Conservation (phyloP, 2,329 filamentous ascomycete genomes). For the Cytospora chrysosperma region DNA sequence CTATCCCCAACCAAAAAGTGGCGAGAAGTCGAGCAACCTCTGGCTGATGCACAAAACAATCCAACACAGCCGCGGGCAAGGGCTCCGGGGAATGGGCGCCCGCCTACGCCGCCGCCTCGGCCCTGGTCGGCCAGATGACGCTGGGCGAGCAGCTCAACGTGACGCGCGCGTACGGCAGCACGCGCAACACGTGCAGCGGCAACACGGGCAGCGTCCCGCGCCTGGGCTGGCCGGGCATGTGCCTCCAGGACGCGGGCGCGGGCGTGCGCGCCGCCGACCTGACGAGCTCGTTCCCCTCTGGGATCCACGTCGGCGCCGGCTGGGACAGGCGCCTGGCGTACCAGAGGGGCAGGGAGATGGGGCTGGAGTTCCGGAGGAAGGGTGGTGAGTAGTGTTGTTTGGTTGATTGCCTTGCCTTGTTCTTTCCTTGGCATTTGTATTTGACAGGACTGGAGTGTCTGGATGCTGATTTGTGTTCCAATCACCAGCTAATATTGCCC, state of each 20-base stretch:
- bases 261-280: slow-evolving; percentile 49
- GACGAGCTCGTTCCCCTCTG: slow-evolving; percentile 49
- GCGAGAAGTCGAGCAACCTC: background rate
- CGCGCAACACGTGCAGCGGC: slow-evolving; percentile 52
- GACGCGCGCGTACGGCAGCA: slow-evolving; percentile 39
- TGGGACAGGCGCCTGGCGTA: slow-evolving; percentile 58
- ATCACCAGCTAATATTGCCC: slow-evolving; percentile 51
- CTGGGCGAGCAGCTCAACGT: slow-evolving; percentile 62
- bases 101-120: slow-evolving; percentile 57
- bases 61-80: slow-evolving; percentile 27
- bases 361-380: slow-evolving; percentile 55
- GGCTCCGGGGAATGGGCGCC: slow-evolving; percentile 48
- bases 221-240: slow-evolving; percentile 47
- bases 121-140: slow-evolving; percentile 61
- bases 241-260: slow-evolving; percentile 50
- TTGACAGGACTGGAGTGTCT: no score
- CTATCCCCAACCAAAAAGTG: background rate
- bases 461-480: background rate
- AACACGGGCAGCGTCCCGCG: slow-evolving; percentile 47
- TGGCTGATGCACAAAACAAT: no score
- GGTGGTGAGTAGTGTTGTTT: slow-evolving; percentile 43
- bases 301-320: slow-evolving; percentile 46
- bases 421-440: no score
- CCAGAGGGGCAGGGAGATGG: slow-evolving; percentile 51
- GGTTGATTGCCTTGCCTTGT: no score